Percentiles rank a stretch among this genome's conserved stretches.
These are phyloP conservation scores for Pseudomicrostroma phylloplanum DNA, from an alignment of 1,284 basidiomycete species.

Conservation along the genomic window DNA sequence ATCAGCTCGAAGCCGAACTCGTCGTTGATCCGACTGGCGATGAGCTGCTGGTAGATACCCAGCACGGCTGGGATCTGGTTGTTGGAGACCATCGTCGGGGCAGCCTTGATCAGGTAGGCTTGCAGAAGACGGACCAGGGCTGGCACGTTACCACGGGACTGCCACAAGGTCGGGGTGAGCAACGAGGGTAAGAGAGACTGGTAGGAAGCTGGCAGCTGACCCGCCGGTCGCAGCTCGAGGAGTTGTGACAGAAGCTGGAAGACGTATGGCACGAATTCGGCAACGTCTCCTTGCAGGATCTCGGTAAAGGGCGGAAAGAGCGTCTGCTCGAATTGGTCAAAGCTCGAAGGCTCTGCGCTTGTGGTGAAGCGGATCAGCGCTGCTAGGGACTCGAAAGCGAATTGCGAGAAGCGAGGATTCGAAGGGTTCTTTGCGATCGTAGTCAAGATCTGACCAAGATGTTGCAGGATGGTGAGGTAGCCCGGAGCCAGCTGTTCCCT, in stretches of 20 bases:
- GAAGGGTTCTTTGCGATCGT: constrained; percentile 90
- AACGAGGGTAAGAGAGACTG: constrained; percentile 72
- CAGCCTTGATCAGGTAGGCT: constrained; percentile 73
- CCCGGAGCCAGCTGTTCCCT: constrained; percentile 67
- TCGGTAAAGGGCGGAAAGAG: constrained; percentile 76
- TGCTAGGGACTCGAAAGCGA: constrained; percentile 89
- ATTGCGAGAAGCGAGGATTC: constrained; percentile 96
- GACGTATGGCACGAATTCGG: constrained; percentile 93
- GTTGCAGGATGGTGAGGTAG: constrained; percentile 65
- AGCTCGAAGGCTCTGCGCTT: constrained; percentile 61
- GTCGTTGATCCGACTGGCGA: constrained; percentile 83
- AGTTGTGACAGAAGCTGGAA: constrained; percentile 96
- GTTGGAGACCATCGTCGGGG: constrained; percentile 62
- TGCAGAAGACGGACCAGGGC: constrained; percentile 82
- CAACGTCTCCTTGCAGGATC: constrained; percentile 84
- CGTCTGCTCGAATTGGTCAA: constrained; percentile 70
- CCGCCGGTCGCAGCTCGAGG: constrained; percentile 68
- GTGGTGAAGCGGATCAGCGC: constrained; percentile 79
- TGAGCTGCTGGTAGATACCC: constrained; percentile 85
- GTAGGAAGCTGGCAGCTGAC: constrained; percentile 68
- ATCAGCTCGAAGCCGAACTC: constrained; percentile 84
- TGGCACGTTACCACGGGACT: constrained; percentile 90
- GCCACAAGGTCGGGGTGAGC: constrained; percentile 81
- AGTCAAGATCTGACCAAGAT: constrained; percentile 74
- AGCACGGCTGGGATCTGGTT: constrained; percentile 74